Evolutionary conservation across 805 yeast genomes (phyloP).

Genomic region (Starmera dryadoides): DNA sequence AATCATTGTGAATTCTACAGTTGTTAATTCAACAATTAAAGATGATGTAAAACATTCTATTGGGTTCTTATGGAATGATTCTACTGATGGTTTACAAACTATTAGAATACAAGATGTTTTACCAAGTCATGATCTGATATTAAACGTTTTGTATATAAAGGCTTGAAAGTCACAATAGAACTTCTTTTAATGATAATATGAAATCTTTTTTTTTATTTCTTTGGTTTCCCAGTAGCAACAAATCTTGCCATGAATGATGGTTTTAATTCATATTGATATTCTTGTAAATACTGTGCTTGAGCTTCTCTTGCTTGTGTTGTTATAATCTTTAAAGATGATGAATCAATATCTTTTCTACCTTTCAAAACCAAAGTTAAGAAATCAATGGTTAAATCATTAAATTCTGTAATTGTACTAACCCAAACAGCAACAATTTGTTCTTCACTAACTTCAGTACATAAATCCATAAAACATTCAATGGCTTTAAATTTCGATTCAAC

Average conservation of each 20-base stretch:
- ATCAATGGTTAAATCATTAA: conserved; percentile 72
- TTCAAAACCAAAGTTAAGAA: conserved; percentile 59
- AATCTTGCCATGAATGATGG: conserved; percentile 4
- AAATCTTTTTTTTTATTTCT: background rate
- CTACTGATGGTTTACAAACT: conserved; percentile 46
- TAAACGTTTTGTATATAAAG: conserved; percentile 1
- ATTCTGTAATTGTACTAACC: conserved; percentile 53
- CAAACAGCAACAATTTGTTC: conserved; percentile 49
- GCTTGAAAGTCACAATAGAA: background rate
- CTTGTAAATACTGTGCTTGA: background rate
- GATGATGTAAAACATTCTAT: conserved; percentile 26
- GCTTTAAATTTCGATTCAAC: conserved; percentile 46
- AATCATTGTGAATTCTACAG: conserved; percentile 41
- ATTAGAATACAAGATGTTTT: conserved; percentile 20
- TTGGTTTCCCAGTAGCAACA: background rate
- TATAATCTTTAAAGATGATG: background rate
- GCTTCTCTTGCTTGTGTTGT: background rate
- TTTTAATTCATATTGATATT: conserved; percentile 1
- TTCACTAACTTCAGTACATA: conserved; percentile 37
- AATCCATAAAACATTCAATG: conserved; percentile 55
- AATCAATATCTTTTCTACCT: conserved; percentile 29
- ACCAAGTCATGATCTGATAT: conserved; percentile 13
- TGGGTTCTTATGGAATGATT: conserved; percentile 51
- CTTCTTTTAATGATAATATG: background rate
- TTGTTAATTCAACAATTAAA: conserved; percentile 15